Evolutionary conservation across 2,329 filamentous ascomycete species (phyloP).

Genomic region (Colletotrichum siamense): DNA sequence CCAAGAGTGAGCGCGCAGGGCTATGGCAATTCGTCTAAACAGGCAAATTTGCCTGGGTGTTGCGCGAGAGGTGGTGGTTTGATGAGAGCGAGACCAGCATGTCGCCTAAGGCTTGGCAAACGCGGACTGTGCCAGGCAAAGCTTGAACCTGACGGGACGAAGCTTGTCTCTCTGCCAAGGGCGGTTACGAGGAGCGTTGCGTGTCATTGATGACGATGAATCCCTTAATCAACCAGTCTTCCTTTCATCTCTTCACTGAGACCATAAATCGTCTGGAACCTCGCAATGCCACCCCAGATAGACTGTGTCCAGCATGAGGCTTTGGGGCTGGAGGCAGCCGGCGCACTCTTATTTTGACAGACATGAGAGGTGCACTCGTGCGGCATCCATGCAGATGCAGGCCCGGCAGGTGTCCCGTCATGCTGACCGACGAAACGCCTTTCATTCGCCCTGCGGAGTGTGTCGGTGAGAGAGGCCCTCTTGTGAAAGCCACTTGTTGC

Average conservation of each 20-base stretch:
- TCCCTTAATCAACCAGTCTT: neutral
- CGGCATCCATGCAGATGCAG: neutral
- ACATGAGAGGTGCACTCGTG: neutral
- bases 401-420: neutral
- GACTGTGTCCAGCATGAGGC: neutral
- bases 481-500: neutral
- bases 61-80: neutral
- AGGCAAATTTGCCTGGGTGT: neutral
- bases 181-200: neutral
- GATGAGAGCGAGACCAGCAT: constrained; percentile 12
- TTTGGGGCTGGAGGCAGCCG: neutral
- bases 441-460: neutral
- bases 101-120: constrained; percentile 19
- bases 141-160: constrained; percentile 11
- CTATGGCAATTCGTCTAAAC: constrained; percentile 9
- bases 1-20: constrained; percentile 10
- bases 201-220: neutral
- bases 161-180: constrained; percentile 14
- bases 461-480: neutral
- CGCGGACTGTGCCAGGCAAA: constrained; percentile 16
- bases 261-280: neutral
- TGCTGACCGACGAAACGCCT: neutral
- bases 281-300: neutral
- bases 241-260: neutral
- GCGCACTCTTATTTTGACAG: neutral